Evolutionary conservation across 2,329 filamentous ascomycete genomes (phyloP), one percentile per base, ranked within the genome.

Genomic region (Pseudocercospora cruenta): DNA sequence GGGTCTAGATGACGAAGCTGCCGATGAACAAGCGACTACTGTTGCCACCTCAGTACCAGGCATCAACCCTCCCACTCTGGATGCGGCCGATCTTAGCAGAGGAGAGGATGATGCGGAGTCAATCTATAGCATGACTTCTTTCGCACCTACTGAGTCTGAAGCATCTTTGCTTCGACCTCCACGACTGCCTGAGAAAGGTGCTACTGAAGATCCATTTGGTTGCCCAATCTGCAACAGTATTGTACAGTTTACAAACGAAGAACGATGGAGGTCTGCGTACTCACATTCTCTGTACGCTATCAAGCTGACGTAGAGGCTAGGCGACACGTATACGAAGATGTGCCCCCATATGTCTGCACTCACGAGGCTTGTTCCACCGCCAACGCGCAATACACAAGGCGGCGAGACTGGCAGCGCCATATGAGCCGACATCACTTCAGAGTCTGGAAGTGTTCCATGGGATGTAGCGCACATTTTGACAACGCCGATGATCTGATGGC

Each of bases 271-370:
- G 60, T 47, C n/a, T 47, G 45, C 21, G 16, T 21, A 22, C 3
- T 9, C 14, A 21, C 10, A 21, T 4, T 4, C 4, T n/a, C 14
- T 2, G 16, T 16, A 47, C 14, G 7, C 8, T 7, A 14, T n/a
- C 33, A 8, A 36, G 33, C 33, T 36, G 10, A 36, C 31, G 7
- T 36, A 14, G 1, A 2, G 5, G 6, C 2, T 12, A 62, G 55
- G 14, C 55, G 36, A 9, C 62, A 64, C 19, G 57, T 64, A 0
- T 64, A 55, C 22, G 62, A 60, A 24, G 62, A 64, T 31, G 26
- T 64, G 19, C 62, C 62, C 1, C 62, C 62, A 10, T 64, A 64
- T 31, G 47, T 57, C 26, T 64, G 62, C 28, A 39, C 57, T 6
- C 5, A 51, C 5, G 28, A 59, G 5, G 22, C 31, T 26, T 64